phyloP scores from a whole-genome alignment of 352 stramenopile genomes.

The Phytophthora sp. region DNA sequence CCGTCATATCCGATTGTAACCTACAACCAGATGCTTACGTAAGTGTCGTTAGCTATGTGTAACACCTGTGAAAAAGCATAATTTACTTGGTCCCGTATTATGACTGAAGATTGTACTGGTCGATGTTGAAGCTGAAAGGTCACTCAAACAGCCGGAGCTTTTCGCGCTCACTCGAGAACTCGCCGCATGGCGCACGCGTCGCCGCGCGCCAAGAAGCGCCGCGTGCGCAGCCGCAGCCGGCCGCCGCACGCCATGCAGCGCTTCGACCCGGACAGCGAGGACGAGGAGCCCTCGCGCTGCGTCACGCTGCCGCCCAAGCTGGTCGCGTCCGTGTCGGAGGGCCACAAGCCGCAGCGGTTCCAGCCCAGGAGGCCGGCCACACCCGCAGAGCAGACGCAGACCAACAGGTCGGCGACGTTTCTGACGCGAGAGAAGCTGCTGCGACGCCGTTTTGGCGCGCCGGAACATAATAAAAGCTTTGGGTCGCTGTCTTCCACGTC shows the following conservation, averaged over 20 bases:
- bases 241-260: constrained; percentile 28
- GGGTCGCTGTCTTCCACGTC: constrained; percentile 23
- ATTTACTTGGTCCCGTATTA: no score
- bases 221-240: constrained; percentile 21
- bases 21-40: no score
- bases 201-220: no score
- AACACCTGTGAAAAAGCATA: no score
- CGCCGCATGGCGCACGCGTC: background rate
- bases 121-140: constrained; percentile 20
- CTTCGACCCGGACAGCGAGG: constrained; percentile 37
- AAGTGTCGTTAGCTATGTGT: no score
- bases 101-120: no score
- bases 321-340: constrained; percentile 25
- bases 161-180: constrained; percentile 17
- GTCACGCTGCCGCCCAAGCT: constrained; percentile 25
- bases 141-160: no score
- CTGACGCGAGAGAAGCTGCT: constrained; percentile 13
- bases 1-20: no score
- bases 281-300: constrained; percentile 27
- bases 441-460: constrained; percentile 1
- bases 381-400: background rate
- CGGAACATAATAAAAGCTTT: constrained; percentile 15
- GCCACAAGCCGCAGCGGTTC: constrained; percentile 6
- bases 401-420: background rate
- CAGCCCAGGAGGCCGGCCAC: background rate